A percentile compares a stretch with the other conserved stretches of the same genome.
Evolutionary conservation across 1,139 yeast genomes (phyloP).

Genomic region (Diutina sp.): DNA sequence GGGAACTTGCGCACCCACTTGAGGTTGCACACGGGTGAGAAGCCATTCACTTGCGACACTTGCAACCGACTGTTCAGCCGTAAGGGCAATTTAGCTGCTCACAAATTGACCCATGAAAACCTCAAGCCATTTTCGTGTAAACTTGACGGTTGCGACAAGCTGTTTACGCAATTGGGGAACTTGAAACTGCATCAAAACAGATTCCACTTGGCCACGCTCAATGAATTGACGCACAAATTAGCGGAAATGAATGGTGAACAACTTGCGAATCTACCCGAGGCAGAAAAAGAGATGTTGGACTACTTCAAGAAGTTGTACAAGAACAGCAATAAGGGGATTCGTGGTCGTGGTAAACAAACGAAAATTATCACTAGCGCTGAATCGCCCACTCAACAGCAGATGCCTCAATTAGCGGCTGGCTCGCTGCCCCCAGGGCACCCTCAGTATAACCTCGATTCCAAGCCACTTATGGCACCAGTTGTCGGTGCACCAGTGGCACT

Average conservation of each 20-base stretch:
- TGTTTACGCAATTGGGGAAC: slow-evolving; percentile 86
- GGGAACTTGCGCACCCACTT: slow-evolving; percentile 84
- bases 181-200: slow-evolving; percentile 88
- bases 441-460: background rate
- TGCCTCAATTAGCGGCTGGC: background rate
- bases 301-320: slow-evolving; percentile 76
- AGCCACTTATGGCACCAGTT: background rate
- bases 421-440: background rate
- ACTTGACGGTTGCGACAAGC: slow-evolving; percentile 70
- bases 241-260: slow-evolving; percentile 40
- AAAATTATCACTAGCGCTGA: background rate
- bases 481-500: background rate
- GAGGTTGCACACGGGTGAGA: slow-evolving; percentile 84
- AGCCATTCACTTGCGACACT: slow-evolving; percentile 66
- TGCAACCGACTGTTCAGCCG: slow-evolving; percentile 72
- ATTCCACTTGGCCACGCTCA: slow-evolving; percentile 65
- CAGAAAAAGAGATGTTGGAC: slow-evolving; percentile 55
- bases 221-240: slow-evolving; percentile 46
- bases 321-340: slow-evolving; percentile 80
- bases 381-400: background rate
- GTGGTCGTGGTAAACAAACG: slow-evolving; percentile 58
- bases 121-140: slow-evolving; percentile 70
- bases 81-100: slow-evolving; percentile 85
- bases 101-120: slow-evolving; percentile 67
- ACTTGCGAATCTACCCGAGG: slow-evolving; percentile 38